Evolutionary conservation across 208 protist species (phyloP).

Genomic region (Zelonia costaricensis): DNA sequence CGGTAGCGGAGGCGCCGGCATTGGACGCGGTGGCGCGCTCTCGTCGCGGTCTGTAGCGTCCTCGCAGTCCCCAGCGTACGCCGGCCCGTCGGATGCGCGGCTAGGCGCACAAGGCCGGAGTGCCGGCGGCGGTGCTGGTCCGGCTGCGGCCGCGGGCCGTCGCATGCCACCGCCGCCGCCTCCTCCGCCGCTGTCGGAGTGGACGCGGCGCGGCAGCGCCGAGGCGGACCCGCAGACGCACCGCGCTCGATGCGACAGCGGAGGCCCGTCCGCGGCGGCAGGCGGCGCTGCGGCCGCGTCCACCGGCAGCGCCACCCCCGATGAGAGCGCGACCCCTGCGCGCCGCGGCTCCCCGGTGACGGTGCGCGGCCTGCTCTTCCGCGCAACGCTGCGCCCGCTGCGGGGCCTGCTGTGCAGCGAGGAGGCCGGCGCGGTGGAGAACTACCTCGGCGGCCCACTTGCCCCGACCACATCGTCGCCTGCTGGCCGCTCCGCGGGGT

Average conservation of each 20-base stretch:
- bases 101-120: too few relatives aligned
- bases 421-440: conserved; percentile 33
- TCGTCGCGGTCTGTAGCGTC: conserved; percentile 3
- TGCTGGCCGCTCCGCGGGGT: not conserved
- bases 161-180: not conserved
- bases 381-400: conserved; percentile 33
- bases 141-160: not conserved
- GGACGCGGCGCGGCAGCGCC: not conserved
- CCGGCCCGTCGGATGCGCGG: too few relatives aligned
- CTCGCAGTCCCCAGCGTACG: not conserved
- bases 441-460: conserved; percentile 15
- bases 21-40: not conserved
- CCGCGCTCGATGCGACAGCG: too few relatives aligned
- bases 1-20: not conserved
- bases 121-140: too few relatives aligned
- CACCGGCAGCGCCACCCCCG: not conserved
- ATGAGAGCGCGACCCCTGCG: not conserved
- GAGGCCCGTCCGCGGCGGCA: too few relatives aligned
- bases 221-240: too few relatives aligned
- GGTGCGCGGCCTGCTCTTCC: conserved; percentile 22
- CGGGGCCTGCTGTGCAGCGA: conserved; percentile 27
- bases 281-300: too few relatives aligned
- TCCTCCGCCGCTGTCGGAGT: not conserved
- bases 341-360: not conserved
- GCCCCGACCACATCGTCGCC: not conserved